Conservation (phyloP, 345 rosid species). For the Populus simonii region DNA sequence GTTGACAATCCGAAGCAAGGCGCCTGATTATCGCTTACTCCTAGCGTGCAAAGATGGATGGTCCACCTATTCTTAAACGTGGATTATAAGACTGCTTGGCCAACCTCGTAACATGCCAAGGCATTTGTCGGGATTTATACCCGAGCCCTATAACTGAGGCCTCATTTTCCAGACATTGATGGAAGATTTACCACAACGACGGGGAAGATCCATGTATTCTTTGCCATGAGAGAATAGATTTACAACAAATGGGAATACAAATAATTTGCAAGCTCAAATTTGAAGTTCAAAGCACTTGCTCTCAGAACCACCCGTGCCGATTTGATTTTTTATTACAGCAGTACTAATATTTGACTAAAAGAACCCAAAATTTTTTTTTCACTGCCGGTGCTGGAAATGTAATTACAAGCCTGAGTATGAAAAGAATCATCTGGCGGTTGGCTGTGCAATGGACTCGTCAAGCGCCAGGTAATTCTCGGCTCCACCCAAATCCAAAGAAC, state of each 20-base stretch:
- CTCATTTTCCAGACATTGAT: neutral
- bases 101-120: neutral
- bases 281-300: conserved; percentile 1
- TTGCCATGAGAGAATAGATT: neutral
- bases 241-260: neutral
- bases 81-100: neutral
- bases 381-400: neutral
- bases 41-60: neutral
- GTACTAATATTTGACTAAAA: neutral
- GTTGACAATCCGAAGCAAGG: neutral
- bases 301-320: neutral
- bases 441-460: conserved; percentile 59
- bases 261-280: conserved; percentile 1
- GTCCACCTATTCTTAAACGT: neutral
- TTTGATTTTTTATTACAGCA: neutral
- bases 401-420: conserved; percentile 20
- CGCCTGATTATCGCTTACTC: neutral
- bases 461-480: conserved; percentile 52
- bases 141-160: neutral
- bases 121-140: no score
- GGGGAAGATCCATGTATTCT: neutral
- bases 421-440: conserved; percentile 59
- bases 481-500: conserved; percentile 49
- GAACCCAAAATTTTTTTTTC: neutral
- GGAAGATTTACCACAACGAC: neutral